Percentiles rank a stretch among this genome's conserved stretches.
Conservation (phyloP, 2,329 filamentous ascomycete species). For the Diaporthe nobilis region DNA sequence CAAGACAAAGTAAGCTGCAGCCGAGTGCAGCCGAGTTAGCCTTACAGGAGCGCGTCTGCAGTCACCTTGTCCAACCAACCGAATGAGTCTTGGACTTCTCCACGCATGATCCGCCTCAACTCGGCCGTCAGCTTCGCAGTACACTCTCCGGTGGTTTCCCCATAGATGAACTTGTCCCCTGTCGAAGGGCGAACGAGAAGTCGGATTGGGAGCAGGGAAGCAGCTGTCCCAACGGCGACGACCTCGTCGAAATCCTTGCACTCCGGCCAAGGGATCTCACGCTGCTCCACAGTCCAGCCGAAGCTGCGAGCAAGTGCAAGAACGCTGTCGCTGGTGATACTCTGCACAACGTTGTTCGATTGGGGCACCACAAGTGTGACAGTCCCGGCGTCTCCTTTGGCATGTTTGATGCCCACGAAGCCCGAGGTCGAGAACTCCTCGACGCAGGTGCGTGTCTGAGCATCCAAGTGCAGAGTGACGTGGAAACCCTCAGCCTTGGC, state of each 20-base stretch:
- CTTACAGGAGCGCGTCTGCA: conserved; percentile 50
- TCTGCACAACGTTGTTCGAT: conserved; percentile 89
- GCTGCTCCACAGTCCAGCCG: conserved; percentile 87
- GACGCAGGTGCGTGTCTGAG: conserved; percentile 83
- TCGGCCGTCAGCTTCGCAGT: conserved; percentile 76
- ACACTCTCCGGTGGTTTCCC: conserved; percentile 51
- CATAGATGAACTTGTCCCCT: conserved; percentile 56
- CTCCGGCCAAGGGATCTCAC: conserved; percentile 76
- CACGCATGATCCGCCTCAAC: conserved; percentile 88
- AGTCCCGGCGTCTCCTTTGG: conserved; percentile 67
- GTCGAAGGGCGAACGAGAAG: conserved; percentile 80
- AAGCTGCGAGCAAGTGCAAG: conserved; percentile 81
- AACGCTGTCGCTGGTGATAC: conserved; percentile 85
- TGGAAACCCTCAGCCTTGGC: conserved; percentile 85
- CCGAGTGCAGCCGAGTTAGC: not conserved
- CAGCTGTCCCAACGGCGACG: conserved; percentile 92
- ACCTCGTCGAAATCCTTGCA: conserved; percentile 76
- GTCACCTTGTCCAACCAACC: conserved; percentile 74
- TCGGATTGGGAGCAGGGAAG: conserved; percentile 89
- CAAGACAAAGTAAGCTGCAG: not conserved
- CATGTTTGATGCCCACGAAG: conserved; percentile 77
- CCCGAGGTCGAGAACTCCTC: conserved; percentile 97
- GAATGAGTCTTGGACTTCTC: conserved; percentile 82
- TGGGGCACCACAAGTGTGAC: conserved; percentile 88
- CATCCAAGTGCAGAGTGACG: conserved; percentile 94